phyloP scores from a whole-genome alignment of 2,329 filamentous ascomycete species.

The Rhynchosporium graminicola region DNA sequence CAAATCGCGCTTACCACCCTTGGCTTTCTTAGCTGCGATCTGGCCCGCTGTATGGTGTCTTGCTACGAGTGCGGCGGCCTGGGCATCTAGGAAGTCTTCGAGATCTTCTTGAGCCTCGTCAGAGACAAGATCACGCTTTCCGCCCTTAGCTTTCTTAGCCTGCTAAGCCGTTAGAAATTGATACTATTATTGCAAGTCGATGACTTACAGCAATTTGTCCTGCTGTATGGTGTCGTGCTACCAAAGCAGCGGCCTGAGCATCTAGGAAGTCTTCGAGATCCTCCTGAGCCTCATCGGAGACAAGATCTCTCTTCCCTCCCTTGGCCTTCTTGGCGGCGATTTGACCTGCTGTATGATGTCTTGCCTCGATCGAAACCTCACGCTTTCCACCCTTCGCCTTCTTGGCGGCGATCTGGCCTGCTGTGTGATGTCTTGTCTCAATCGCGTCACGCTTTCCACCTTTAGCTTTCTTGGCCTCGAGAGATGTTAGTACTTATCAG shows the following conservation, averaged over 20 bases:
- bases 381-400: conserved; percentile 27
- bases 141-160: not conserved
- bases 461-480: conserved; percentile 27
- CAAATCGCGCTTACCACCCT: conserved; percentile 20
- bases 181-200: not conserved
- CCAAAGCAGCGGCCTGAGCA: conserved; percentile 10
- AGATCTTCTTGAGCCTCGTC: too few species aligned
- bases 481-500: not conserved
- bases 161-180: not conserved
- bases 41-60: conserved; percentile 31
- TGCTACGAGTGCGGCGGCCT: not conserved
- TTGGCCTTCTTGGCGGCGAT: conserved; percentile 32
- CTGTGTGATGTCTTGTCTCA: conserved; percentile 29
- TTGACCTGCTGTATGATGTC: conserved; percentile 32
- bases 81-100: too few species aligned
- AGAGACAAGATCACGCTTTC: not conserved
- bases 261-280: conserved; percentile 10
- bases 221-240: conserved; percentile 22
- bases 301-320: conserved; percentile 11
- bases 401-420: conserved; percentile 31
- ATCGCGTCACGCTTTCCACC: conserved; percentile 12
- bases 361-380: conserved; percentile 18
- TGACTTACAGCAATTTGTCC: conserved; percentile 27
- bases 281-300: conserved; percentile 16
- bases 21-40: conserved; percentile 31